These are phyloP conservation scores for Morella rubra DNA, from an alignment of 306 rosid genomes.

Conservation along the genomic window DNA sequence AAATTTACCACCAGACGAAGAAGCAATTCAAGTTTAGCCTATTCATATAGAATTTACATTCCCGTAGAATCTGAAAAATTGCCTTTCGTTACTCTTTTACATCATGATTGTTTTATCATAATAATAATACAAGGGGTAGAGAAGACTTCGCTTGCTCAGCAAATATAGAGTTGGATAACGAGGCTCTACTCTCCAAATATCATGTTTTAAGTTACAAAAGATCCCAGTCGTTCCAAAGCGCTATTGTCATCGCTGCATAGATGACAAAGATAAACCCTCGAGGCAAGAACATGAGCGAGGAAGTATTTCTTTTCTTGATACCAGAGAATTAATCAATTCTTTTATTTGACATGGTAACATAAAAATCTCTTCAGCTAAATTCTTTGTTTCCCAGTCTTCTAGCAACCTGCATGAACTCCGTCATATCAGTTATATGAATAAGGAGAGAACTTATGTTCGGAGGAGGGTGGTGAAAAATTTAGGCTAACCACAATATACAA, in stretches of 20 bases:
- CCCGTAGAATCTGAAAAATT: no score
- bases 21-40: no score
- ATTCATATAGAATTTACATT: no score
- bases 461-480: neutral
- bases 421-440: neutral
- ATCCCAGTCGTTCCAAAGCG: no score
- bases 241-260: slow-evolving; percentile 16
- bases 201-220: no score
- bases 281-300: slow-evolving; percentile 70
- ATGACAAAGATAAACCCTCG: slow-evolving; percentile 64
- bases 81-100: no score
- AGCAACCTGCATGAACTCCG: slow-evolving; percentile 56
- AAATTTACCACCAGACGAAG: neutral
- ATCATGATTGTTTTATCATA: neutral
- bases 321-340: slow-evolving; percentile 49
- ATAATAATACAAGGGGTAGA: neutral
- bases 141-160: neutral
- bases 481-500: neutral
- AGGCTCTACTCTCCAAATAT: no score
- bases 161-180: neutral
- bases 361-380: slow-evolving; percentile 69
- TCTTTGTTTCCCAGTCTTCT: slow-evolving; percentile 70
- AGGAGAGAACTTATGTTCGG: neutral
- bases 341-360: slow-evolving; percentile 63
- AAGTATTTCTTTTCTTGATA: slow-evolving; percentile 48